A percentile compares a stretch with the other conserved stretches of the same genome.
Evolutionary conservation across 306 rosid species (phyloP).

Genomic region (Betula pendula): DNA sequence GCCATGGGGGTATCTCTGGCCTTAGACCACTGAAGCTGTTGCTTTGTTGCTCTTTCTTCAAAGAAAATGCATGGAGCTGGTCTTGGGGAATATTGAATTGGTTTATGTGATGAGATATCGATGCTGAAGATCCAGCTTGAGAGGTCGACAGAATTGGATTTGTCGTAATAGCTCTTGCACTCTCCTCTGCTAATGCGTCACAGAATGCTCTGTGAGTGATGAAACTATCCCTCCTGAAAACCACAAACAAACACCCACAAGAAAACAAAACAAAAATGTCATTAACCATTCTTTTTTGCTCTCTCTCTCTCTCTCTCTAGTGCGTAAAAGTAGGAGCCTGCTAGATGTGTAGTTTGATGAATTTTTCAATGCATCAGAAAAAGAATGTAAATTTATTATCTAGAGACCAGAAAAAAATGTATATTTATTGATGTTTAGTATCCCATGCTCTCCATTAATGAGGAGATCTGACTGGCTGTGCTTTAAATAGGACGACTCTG

Average conservation of each 20-base stretch:
- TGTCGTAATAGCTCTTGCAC: constrained; percentile 59
- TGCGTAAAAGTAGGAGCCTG: constrained; percentile 6
- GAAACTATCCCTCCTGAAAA: constrained; percentile 92
- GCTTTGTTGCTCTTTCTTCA: constrained; percentile 59
- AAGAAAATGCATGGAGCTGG: constrained; percentile 38
- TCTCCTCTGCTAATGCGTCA: constrained; percentile 93
- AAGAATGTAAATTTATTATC: constrained; percentile 18
- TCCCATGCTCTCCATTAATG: constrained; percentile 25
- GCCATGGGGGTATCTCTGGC: constrained; percentile 70
- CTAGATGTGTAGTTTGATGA: neutral
- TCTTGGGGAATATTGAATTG: constrained; percentile 46
- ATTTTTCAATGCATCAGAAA: neutral
- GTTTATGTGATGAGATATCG: constrained; percentile 36
- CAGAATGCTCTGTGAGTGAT: constrained; percentile 99
- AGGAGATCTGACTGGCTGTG: constrained; percentile 17
- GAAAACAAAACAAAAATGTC: constrained; percentile 36
- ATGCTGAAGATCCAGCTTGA: constrained; percentile 28
- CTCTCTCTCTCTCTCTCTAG: constrained; percentile 21
- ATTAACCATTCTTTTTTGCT: constrained; percentile 17
- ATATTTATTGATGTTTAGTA: neutral
- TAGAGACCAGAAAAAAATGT: neutral
- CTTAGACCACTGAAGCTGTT: constrained; percentile 36
- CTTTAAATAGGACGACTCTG: neutral
- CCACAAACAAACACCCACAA: constrained; percentile 20
- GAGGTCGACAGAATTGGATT: constrained; percentile 41